Base-by-base conservation (phyloP, 148 eudicot species). In the Mesembryanthemum crystallinum region DNA sequence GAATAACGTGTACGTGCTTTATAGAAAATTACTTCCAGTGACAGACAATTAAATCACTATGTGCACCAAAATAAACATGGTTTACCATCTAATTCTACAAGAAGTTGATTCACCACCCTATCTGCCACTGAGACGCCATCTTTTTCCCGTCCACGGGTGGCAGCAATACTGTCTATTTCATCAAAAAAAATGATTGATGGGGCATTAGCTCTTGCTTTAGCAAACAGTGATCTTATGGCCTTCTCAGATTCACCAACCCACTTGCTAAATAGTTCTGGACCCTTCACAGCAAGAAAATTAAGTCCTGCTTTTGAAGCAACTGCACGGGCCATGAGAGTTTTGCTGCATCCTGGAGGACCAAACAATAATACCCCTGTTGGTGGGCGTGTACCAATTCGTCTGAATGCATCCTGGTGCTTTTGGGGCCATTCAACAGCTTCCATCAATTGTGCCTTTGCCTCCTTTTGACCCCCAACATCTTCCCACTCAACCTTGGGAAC, bases 331-430 rank as follows among this genome's bases (percentile, higher is more conserved):
- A 95, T 83, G 64, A 95, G 89, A 62, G 99, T 95, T 87, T 95
- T 95, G 85, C 99, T 95, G 81, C 99, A 95, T 18, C 99, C 99
- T n/a, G 99, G 99, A 76, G 99, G 99, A 62, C 99, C 99, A 86
- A 88, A 95, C 89, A 95, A 27, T 76, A 95, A 82, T 32, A 95
- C 86, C 27, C 99, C 99, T n/a, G 87, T 87, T 9, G 97, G 99
- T 33, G 99, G 99, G 13, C 91, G 85, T 62, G 87, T 88, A 27
- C 97, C 97, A 33, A 95, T 89, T 45, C 92, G 91, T 77, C 84
- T 79, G 73, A 92, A 90, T 81, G 92, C 89, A 77, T 92, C 94
- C 64, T 81, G 89, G 79, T 90, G 94, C 80, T 88, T 95, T 82
- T 88, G 99, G 39, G 99, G 99, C 99, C 99, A 95, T 76, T 84